Conservation (phyloP, 139 green algal species). For the Chlorella sorokiniana region DNA sequence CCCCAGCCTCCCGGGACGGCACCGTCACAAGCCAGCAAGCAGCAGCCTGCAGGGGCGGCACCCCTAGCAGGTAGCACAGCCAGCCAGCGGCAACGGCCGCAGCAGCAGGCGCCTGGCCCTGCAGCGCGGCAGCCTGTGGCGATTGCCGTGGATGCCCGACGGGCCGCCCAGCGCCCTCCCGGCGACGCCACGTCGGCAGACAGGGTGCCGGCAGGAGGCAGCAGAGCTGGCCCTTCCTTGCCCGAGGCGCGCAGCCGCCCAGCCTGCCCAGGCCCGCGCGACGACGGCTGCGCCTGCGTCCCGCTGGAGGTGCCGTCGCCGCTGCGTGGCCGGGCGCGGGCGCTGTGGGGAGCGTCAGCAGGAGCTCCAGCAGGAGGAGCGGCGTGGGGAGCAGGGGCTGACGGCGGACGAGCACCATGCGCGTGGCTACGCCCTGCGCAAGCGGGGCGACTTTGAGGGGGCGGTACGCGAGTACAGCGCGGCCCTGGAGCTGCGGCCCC, state of each 20-base stretch:
- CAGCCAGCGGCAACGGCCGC: neutral
- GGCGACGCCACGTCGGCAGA: neutral
- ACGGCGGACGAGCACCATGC: constrained; percentile 65
- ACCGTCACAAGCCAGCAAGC: neutral
- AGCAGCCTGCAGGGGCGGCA: neutral
- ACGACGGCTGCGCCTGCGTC: no score
- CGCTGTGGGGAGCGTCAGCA: neutral
- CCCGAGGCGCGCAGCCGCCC: no score
- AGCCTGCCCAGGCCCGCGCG: no score
- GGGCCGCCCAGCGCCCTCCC: neutral
- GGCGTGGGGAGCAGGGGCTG: neutral
- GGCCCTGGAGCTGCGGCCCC: constrained; percentile 64
- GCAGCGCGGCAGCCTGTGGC: no score
- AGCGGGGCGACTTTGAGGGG: constrained; percentile 64
- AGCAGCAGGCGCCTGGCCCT: no score
- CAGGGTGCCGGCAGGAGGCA: neutral
- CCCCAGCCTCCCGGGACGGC: neutral
- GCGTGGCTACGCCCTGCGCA: constrained; percentile 65
- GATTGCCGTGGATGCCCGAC: neutral
- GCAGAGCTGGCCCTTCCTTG: neutral
- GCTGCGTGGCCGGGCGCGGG: neutral
- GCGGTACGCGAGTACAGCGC: constrained; percentile 76
- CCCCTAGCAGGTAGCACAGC: neutral
- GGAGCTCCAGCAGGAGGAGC: constrained; percentile 16
- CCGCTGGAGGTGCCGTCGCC: no score